These are phyloP conservation scores for Pleodorina starrii DNA, from an alignment of 139 green algal species.

Conservation along the genomic window DNA sequence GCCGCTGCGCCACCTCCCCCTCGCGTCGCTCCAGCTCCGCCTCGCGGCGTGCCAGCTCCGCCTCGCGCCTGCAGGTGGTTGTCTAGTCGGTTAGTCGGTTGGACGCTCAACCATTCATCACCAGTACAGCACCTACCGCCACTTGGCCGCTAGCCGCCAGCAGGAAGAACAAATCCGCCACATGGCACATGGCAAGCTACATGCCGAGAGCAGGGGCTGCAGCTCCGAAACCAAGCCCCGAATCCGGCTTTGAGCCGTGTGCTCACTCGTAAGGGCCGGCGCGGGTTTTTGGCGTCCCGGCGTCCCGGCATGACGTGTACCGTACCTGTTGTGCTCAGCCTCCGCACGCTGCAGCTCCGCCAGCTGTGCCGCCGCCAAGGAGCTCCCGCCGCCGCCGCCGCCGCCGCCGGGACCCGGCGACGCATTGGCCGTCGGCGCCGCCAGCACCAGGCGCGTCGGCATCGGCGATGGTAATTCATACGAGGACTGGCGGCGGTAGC, in stretches of 20 bases:
- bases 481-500: neutral
- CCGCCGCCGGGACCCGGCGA: neutral
- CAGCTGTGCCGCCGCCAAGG: neutral
- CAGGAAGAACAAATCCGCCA: too few species aligned
- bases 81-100: too few species aligned
- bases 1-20: neutral
- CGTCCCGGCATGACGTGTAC: too few species aligned
- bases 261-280: too few species aligned
- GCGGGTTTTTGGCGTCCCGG: too few species aligned
- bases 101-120: too few species aligned
- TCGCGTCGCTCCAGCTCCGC: neutral
- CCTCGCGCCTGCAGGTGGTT: neutral
- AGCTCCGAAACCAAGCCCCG: too few species aligned
- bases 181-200: too few species aligned
- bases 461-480: neutral
- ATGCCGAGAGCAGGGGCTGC: too few species aligned
- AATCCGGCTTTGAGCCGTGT: too few species aligned
- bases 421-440: neutral
- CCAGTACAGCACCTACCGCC: too few species aligned
- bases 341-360: slow-evolving; percentile 9
- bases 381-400: neutral
- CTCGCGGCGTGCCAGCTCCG: neutral
- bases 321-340: neutral
- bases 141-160: too few species aligned
- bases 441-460: neutral